These are phyloP conservation scores for Boletus huronensis DNA, from an alignment of 768 basidiomycete genomes.

Conservation along the genomic window DNA sequence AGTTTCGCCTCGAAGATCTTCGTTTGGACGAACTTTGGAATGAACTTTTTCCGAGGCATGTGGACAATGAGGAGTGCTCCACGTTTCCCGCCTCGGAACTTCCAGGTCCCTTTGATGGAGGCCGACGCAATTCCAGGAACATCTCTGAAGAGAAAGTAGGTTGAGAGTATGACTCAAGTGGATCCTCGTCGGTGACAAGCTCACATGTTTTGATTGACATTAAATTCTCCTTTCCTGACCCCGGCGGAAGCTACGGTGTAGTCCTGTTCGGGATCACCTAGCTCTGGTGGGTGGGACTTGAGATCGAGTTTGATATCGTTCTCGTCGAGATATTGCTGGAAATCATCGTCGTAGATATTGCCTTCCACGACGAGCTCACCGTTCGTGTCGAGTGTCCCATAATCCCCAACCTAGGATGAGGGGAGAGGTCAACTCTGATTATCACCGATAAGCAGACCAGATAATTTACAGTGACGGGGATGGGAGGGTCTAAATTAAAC, in stretches of 20 bases:
- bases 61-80: constrained; percentile 31
- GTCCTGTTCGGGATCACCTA: constrained; percentile 10
- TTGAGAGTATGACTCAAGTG: too few relatives aligned
- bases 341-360: constrained; percentile 25
- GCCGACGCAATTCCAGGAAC: constrained; percentile 20
- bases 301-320: not conserved
- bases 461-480: constrained; percentile 19
- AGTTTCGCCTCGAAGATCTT: constrained; percentile 9
- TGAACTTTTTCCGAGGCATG: constrained; percentile 18
- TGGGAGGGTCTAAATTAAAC: constrained; percentile 33
- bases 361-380: constrained; percentile 12
- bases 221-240: constrained; percentile 13
- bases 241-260: constrained; percentile 21
- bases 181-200: not conserved
- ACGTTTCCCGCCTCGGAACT: constrained; percentile 18
- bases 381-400: constrained; percentile 22
- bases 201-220: constrained; percentile 1
- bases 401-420: constrained; percentile 27
- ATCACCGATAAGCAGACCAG: not conserved
- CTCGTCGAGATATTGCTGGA: constrained; percentile 4
- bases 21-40: constrained; percentile 14
- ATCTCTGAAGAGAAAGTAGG: not conserved
- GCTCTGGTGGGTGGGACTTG: not conserved
- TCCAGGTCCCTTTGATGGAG: constrained; percentile 30
- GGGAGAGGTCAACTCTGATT: not conserved